phyloP scores from a whole-genome alignment of 345 rosid species.

The Eutrema yunnanense region DNA sequence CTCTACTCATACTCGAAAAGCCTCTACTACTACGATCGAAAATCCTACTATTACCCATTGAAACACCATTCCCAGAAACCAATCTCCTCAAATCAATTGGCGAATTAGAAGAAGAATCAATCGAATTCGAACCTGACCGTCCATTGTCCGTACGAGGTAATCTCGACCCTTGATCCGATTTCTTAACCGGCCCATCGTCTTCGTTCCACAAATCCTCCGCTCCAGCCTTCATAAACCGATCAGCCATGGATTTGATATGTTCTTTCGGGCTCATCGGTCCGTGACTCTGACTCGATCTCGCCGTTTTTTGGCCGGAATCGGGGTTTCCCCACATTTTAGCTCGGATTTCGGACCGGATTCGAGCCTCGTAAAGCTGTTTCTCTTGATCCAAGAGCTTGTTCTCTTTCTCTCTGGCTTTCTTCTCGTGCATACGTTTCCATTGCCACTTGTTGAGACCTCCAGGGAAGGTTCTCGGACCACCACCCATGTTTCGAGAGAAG shows the following conservation, averaged over 20 bases:
- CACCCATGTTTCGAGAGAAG: conserved; percentile 70
- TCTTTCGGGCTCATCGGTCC: conserved; percentile 54
- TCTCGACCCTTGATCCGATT: conserved; percentile 21
- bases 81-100: conserved; percentile 51
- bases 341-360: conserved; percentile 69
- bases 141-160: conserved; percentile 11
- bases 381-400: conserved; percentile 79
- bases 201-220: conserved; percentile 95
- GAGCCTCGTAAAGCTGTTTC: conserved; percentile 80
- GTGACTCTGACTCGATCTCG: conserved; percentile 20
- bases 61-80: conserved; percentile 17
- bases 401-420: conserved; percentile 85
- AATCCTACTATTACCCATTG: conserved; percentile 1
- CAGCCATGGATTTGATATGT: conserved; percentile 72
- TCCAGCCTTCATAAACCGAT: conserved; percentile 82
- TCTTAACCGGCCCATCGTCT: conserved; percentile 61
- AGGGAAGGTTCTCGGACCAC: conserved; percentile 92
- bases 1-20: conserved; percentile 42
- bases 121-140: conserved; percentile 25
- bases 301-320: conserved; percentile 13
- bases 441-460: conserved; percentile 98
- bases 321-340: conserved; percentile 38
- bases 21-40: conserved; percentile 23
- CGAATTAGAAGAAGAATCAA: conserved; percentile 19
- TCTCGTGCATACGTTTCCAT: conserved; percentile 98